phyloP scores from a whole-genome alignment of 805 yeast genomes.

The Candida incommunis region DNA sequence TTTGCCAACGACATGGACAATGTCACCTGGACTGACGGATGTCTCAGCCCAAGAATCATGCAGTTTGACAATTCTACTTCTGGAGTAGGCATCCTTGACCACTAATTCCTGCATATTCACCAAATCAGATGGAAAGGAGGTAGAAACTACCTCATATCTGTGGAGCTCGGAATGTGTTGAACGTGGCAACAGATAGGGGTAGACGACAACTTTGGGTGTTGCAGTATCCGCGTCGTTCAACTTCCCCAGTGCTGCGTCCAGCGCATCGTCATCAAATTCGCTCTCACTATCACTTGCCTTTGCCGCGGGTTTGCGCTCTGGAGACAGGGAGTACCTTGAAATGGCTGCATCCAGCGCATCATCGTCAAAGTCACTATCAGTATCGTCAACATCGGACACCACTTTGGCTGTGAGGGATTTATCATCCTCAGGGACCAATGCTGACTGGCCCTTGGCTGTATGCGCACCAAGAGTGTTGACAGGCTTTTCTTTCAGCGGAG shows the following conservation, averaged over 20 bases:
- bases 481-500: background rate
- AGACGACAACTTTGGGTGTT: background rate
- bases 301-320: no score
- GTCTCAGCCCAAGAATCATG: conserved; percentile 18
- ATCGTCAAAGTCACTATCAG: background rate
- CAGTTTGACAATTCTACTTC: conserved; percentile 7
- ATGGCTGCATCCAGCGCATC: background rate
- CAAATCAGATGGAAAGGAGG: background rate
- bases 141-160: conserved; percentile 1
- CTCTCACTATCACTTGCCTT: background rate
- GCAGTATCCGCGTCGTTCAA: background rate
- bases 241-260: conserved; percentile 2
- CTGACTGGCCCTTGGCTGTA: background rate
- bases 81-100: conserved; percentile 2
- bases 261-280: conserved; percentile 3
- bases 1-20: conserved; percentile 20
- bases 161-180: conserved; percentile 1
- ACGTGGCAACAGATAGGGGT: background rate
- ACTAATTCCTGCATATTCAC: conserved; percentile 2
- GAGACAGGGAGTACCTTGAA: no score
- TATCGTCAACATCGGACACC: background rate
- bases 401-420: background rate
- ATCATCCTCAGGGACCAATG: background rate
- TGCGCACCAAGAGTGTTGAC: background rate
- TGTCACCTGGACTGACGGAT: conserved; percentile 15